These are phyloP conservation scores for Aspergillus thermomutatus DNA, from an alignment of 2,329 filamentous ascomycete genomes.

Conservation along the genomic window DNA sequence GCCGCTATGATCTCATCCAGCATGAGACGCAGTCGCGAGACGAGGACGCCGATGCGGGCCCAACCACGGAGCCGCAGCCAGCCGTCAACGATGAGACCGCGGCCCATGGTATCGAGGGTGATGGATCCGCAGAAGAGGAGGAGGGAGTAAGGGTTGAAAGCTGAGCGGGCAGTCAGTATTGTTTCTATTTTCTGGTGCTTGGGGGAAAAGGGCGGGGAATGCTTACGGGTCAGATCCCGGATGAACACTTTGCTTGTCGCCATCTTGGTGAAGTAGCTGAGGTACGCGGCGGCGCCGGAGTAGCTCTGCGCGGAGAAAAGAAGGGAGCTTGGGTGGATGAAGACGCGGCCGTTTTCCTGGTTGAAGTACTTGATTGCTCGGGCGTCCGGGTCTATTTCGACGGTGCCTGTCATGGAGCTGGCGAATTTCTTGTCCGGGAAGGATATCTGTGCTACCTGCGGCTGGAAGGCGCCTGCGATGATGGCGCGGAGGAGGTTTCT, in stretches of 20 bases:
- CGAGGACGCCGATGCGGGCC: conserved; percentile 89
- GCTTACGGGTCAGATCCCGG: conserved; percentile 78
- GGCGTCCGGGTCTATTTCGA: conserved; percentile 90
- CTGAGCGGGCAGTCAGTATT: conserved; percentile 12
- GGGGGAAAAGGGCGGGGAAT: background rate
- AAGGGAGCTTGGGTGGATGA: conserved; percentile 85
- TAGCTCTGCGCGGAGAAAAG: conserved; percentile 82
- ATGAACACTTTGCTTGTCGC: conserved; percentile 90
- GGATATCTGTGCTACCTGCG: conserved; percentile 86
- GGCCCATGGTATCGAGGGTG: conserved; percentile 78
- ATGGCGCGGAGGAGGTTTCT: conserved; percentile 62
- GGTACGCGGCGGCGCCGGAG: conserved; percentile 68
- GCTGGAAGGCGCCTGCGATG: conserved; percentile 70
- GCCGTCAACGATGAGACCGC: conserved; percentile 85
- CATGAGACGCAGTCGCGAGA: conserved; percentile 78
- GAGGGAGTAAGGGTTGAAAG: conserved; percentile 85
- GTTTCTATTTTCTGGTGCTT: conserved; percentile 1
- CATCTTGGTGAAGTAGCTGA: conserved; percentile 91
- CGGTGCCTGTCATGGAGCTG: conserved; percentile 78
- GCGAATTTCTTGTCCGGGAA: conserved; percentile 96
- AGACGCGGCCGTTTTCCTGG: conserved; percentile 79
- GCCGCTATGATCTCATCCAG: conserved; percentile 78
- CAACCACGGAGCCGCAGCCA: conserved; percentile 86
- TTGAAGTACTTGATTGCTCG: conserved; percentile 90
- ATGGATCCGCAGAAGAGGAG: conserved; percentile 86